Percentiles rank a stretch among this genome's conserved stretches.
These are phyloP conservation scores for Mycena albidolilacea DNA, from an alignment of 768 basidiomycete genomes.

Conservation along the genomic window DNA sequence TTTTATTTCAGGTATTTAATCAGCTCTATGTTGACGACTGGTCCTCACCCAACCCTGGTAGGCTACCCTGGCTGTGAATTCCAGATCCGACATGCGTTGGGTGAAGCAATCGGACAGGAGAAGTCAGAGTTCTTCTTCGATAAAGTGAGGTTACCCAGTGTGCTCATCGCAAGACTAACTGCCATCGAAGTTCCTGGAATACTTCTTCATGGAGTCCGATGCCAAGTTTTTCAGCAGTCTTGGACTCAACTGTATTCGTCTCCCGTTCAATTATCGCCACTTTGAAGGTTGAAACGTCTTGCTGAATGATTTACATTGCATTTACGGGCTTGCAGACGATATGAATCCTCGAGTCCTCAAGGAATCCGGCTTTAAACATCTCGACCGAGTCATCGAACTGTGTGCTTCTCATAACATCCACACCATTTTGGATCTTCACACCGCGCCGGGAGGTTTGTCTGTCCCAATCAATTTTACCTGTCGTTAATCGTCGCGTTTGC, in stretches of 20 bases:
- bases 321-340: slow-evolving; percentile 61
- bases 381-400: slow-evolving; percentile 83
- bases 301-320: not conserved
- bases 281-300: slow-evolving; percentile 65
- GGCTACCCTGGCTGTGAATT: slow-evolving; percentile 88
- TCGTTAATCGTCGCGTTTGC: not conserved
- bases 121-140: slow-evolving; percentile 89
- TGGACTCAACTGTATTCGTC: slow-evolving; percentile 84
- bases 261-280: slow-evolving; percentile 82
- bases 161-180: not conserved
- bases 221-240: slow-evolving; percentile 84
- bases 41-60: slow-evolving; percentile 30
- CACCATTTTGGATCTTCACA: slow-evolving; percentile 87
- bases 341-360: slow-evolving; percentile 86
- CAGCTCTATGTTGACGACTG: no score
- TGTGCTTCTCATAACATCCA: slow-evolving; percentile 85
- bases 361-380: slow-evolving; percentile 82
- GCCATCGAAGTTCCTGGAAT: slow-evolving; percentile 77
- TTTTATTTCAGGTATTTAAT: slow-evolving; percentile 71
- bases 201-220: slow-evolving; percentile 86
- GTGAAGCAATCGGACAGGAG: slow-evolving; percentile 72
- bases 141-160: slow-evolving; percentile 63
- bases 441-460: slow-evolving; percentile 69
- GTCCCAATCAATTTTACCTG: not conserved
- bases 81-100: slow-evolving; percentile 82